Conservation (phyloP, 2,329 filamentous ascomycete species). For the Drechslerella dactyloides region DNA sequence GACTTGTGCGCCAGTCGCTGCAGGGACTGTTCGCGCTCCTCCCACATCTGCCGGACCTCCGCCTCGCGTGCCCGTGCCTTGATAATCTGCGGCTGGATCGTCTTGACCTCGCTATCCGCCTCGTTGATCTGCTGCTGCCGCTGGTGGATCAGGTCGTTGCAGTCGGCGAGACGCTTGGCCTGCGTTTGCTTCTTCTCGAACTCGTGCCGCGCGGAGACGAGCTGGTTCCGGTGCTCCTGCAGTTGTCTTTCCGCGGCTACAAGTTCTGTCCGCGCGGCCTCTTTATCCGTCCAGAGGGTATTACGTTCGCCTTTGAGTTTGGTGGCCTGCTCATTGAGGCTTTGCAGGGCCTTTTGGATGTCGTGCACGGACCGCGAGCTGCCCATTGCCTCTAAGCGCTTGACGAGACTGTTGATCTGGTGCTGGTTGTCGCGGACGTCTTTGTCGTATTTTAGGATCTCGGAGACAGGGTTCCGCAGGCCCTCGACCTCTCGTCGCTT, state of each 20-base stretch:
- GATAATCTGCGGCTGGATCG: slow-evolving; percentile 75
- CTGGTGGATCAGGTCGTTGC: slow-evolving; percentile 28
- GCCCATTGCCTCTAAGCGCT: slow-evolving; percentile 74
- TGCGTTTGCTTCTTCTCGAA: slow-evolving; percentile 73
- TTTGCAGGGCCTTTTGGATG: slow-evolving; percentile 76
- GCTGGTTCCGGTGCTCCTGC: slow-evolving; percentile 74
- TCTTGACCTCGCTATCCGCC: slow-evolving; percentile 74
- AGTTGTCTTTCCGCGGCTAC: slow-evolving; percentile 52
- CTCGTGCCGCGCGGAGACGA: slow-evolving; percentile 73
- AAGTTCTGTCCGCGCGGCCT: slow-evolving; percentile 51
- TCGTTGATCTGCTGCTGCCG: slow-evolving; percentile 61
- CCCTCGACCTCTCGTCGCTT: slow-evolving; percentile 75
- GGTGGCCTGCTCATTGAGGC: slow-evolving; percentile 68
- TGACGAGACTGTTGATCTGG: slow-evolving; percentile 76
- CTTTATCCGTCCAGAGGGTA: slow-evolving; percentile 74
- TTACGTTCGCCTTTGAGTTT: slow-evolving; percentile 73
- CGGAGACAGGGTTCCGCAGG: slow-evolving; percentile 75
- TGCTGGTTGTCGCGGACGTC: slow-evolving; percentile 74
- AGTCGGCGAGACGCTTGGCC: slow-evolving; percentile 31
- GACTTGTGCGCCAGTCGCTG: slow-evolving; percentile 74
- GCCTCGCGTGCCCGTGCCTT: slow-evolving; percentile 78
- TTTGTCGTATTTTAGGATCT: slow-evolving; percentile 73
- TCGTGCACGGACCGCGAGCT: slow-evolving; percentile 76
- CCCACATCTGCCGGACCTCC: slow-evolving; percentile 74
- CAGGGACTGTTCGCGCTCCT: slow-evolving; percentile 73